Percentiles rank a stretch among this genome's conserved stretches.
phyloP scores from a whole-genome alignment of 1,284 basidiomycete genomes.

The Sporisorium reilianum region DNA sequence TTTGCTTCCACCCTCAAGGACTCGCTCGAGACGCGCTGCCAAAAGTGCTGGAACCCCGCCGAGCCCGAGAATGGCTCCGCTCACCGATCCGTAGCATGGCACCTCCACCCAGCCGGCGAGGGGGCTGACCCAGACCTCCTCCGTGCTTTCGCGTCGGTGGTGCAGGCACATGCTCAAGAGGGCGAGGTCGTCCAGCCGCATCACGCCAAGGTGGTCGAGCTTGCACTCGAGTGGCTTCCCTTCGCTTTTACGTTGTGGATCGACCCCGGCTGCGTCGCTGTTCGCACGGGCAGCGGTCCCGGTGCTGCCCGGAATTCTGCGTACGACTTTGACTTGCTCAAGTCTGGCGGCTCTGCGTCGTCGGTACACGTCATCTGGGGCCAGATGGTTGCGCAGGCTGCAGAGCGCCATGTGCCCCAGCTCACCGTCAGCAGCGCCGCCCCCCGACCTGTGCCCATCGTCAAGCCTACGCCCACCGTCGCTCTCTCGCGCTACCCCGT shows the following conservation, averaged over 20 bases:
- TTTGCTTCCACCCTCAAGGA: conserved; percentile 51
- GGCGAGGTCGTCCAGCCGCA: conserved; percentile 25
- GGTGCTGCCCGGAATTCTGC: conserved; percentile 23
- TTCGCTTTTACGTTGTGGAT: conserved; percentile 57
- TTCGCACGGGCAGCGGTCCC: conserved; percentile 50
- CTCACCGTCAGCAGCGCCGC: conserved; percentile 34
- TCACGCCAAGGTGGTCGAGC: conserved; percentile 14
- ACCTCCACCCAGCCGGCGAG: conserved; percentile 52
- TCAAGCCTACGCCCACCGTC: conserved; percentile 22
- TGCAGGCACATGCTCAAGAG: conserved; percentile 28
- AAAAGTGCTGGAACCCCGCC: conserved; percentile 30
- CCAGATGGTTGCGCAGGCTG: conserved; percentile 23
- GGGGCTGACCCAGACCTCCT: conserved; percentile 47
- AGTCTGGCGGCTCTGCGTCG: conserved; percentile 3
- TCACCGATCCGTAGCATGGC: conserved; percentile 48
- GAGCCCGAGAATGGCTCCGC: conserved; percentile 53
- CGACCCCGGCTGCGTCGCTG: conserved; percentile 61
- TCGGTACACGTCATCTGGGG: conserved; percentile 51
- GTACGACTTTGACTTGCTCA: conserved; percentile 27
- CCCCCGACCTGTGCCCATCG: conserved; percentile 37
- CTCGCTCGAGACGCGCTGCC: conserved; percentile 41
- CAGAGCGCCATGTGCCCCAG: conserved; percentile 15
- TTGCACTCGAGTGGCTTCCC: conserved; percentile 43
- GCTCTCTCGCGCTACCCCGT: conserved; percentile 21
- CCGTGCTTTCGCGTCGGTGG: conserved; percentile 36